Percentiles rank a stretch among this genome's conserved stretches.
phyloP scores from a whole-genome alignment of 2,329 filamentous ascomycete genomes.

The Neofusicoccum laricinum region DNA sequence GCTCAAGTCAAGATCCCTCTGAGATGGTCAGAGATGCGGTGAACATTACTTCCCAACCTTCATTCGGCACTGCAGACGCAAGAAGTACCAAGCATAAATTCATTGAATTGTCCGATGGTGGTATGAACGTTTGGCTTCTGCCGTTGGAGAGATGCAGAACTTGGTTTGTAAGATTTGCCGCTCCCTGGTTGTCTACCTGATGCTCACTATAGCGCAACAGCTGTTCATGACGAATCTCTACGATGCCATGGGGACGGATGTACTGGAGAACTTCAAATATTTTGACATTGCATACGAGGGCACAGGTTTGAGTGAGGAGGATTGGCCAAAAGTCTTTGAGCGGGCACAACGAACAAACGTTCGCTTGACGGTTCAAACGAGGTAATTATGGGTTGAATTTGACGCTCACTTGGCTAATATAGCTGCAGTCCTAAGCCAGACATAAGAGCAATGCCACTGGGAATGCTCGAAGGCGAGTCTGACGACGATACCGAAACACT shows the following conservation, averaged over 20 bases:
- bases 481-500: background rate
- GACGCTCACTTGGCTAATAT: too few species aligned
- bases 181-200: too few species aligned
- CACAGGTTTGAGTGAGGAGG: background rate
- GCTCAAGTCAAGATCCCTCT: background rate
- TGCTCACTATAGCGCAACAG: background rate
- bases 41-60: background rate
- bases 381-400: background rate
- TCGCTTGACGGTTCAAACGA: background rate
- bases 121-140: background rate
- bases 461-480: background rate
- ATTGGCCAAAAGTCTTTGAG: background rate
- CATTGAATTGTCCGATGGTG: constrained; percentile 1
- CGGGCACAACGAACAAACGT: background rate
- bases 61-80: background rate
- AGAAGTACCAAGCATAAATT: background rate
- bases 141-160: background rate
- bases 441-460: too few species aligned
- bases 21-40: background rate
- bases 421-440: too few species aligned
- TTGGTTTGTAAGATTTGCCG: background rate
- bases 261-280: background rate
- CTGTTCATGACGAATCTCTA: background rate
- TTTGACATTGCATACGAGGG: background rate
- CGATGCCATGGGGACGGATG: background rate